Evolutionary conservation across 345 rosid genomes (phyloP).

Genomic region (Brassica cretica): DNA sequence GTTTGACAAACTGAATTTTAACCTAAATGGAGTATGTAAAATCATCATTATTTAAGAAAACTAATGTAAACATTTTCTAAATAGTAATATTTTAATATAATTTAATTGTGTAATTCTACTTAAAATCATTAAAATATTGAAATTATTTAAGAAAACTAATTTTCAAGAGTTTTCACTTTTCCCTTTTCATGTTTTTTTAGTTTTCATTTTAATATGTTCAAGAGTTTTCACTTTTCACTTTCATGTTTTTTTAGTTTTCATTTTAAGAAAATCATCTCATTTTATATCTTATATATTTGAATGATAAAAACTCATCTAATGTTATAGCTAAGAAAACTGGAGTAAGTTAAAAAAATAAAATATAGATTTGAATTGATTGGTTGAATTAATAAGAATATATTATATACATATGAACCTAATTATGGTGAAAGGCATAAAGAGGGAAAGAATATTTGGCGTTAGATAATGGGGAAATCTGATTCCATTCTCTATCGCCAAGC

Average conservation of each 20-base stretch:
- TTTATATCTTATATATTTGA: neutral
- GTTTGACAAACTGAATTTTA: no score
- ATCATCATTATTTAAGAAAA: neutral
- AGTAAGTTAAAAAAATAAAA: neutral
- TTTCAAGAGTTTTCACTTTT: no score
- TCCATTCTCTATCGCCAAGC: slow-evolving; percentile 57
- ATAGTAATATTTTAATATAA: neutral
- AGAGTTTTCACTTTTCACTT: neutral
- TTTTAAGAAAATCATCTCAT: neutral
- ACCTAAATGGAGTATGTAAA: neutral
- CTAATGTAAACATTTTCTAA: neutral
- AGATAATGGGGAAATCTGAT: slow-evolving; percentile 50
- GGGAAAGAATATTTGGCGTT: slow-evolving; percentile 29
- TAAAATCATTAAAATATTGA: no score
- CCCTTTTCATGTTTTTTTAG: no score
- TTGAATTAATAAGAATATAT: neutral
- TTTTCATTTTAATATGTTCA: no score
- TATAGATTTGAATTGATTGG: neutral
- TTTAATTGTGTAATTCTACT: no score
- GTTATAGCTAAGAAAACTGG: neutral
- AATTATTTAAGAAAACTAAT: neutral
- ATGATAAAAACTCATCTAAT: neutral
- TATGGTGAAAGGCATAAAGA: slow-evolving; percentile 25
- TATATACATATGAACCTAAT: neutral
- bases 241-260: neutral